Base-by-base conservation (phyloP, 2,329 filamentous ascomycete species). In the Alternaria longipes region DNA sequence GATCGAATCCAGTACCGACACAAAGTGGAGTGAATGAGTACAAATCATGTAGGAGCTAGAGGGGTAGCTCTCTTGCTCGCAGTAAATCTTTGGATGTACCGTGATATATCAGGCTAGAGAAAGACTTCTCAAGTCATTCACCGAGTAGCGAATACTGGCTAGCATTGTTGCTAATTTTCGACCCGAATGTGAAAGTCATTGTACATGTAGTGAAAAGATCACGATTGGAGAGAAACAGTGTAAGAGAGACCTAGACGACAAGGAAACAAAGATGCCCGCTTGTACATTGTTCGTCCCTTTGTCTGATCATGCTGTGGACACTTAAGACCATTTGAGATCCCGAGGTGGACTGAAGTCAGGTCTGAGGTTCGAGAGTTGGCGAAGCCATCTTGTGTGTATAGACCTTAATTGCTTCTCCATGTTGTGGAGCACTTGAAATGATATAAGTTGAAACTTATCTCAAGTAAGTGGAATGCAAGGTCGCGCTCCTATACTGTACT, bases 221-320 rank as follows among this genome's bases (percentile, higher is more conserved):
- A 11, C 20, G 14, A 26, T 30, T 34, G 42, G 36, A n/a, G 46
- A 26, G n/a, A 32, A 28, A n/a, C 22, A 24, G 12, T 12, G 24
- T 8, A 42, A 42, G 18, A 34, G 36, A 18, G 34, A 30, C 8
- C 12, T 34, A 36, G 11, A 30, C 12, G 22, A 56, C 36, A 56
- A 51, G 28, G 45, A 34, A 44, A 56, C 46, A 56, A 56, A 56
- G 54, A 51, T 16, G 4, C 8, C 54, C 5, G 26, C 16, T 18
- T 26, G 12, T 34, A 51, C 46, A 51, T 34, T 51, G 28, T 34
- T 42, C 18, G 20, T 18, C 36, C 41, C 46, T 56, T 56, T 56
- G 54, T 56, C 24, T 24, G 3, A 30, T 30, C 20, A 28, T 26
- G 5, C 8, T 32, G 18, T 44, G 5, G 20, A 36, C 18, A 34